These are phyloP conservation scores for Apiospora aurea DNA, from an alignment of 2,329 filamentous ascomycete genomes.

Conservation along the genomic window DNA sequence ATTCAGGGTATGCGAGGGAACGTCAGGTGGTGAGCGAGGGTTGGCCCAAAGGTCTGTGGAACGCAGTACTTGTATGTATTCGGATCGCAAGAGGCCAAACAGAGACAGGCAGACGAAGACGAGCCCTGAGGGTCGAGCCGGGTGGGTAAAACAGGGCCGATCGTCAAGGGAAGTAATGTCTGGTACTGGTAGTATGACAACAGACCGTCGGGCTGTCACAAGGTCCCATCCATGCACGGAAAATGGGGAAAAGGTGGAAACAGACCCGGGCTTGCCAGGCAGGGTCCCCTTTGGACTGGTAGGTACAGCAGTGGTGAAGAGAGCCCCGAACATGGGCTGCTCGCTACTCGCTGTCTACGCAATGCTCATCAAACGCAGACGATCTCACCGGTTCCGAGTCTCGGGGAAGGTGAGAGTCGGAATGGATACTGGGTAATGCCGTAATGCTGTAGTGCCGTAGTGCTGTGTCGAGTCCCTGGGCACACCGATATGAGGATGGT, in stretches of 20 bases:
- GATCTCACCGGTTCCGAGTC: constrained; percentile 1
- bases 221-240: constrained; percentile 13
- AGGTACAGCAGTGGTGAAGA: neutral
- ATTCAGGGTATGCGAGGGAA: constrained; percentile 18
- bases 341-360: neutral
- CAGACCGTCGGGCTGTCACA: constrained; percentile 1
- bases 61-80: constrained; percentile 23
- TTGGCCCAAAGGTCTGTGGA: constrained; percentile 1
- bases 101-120: constrained; percentile 10
- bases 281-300: neutral
- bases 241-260: constrained; percentile 16
- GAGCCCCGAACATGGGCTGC: neutral
- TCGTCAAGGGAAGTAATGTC: neutral
- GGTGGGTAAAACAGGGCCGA: constrained; percentile 15
- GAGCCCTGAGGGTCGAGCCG: neutral
- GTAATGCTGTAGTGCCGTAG: neutral
- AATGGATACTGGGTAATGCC: neutral
- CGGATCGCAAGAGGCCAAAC: neutral
- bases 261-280: neutral
- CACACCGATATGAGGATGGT: neutral
- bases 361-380: constrained; percentile 11
- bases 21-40: constrained; percentile 11
- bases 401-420: neutral
- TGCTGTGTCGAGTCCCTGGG: neutral
- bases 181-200: constrained; percentile 18